A percentile compares a stretch with the other conserved stretches of the same genome.
Conservation (phyloP, 176 grass and related monocot species). For the Secale cereale region DNA sequence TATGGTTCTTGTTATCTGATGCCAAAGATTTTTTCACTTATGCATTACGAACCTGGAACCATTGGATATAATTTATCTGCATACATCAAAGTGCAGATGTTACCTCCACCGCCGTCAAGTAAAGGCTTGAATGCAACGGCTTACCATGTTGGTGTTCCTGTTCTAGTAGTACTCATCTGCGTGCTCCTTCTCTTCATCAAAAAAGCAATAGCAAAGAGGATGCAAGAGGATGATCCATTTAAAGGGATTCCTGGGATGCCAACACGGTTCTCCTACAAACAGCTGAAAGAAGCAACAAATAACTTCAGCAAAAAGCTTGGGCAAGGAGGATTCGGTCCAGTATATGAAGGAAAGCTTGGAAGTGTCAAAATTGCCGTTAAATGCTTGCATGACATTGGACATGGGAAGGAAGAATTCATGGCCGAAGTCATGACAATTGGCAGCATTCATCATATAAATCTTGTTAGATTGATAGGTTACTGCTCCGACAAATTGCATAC, state of each 20-base stretch:
- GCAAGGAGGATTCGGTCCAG: conserved; percentile 78
- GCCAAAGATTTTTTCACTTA: conserved; percentile 61
- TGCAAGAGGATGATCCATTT: conserved; percentile 61
- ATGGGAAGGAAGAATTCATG: conserved; percentile 82
- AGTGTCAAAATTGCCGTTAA: conserved; percentile 57
- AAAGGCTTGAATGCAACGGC: conserved; percentile 14
- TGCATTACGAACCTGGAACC: conserved; percentile 35
- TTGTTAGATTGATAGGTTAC: conserved; percentile 66
- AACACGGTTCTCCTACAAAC: conserved; percentile 57
- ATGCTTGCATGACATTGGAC: conserved; percentile 56
- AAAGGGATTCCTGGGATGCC: conserved; percentile 61
- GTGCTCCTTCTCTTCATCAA: conserved; percentile 34
- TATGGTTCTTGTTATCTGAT: conserved; percentile 59
- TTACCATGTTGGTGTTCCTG: conserved; percentile 24
- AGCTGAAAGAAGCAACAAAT: conserved; percentile 65
- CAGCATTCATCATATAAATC: conserved; percentile 81
- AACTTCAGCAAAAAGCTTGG: conserved; percentile 85
- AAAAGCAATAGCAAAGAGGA: conserved; percentile 18
- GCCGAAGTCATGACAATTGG: conserved; percentile 74
- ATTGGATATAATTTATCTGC: conserved; percentile 62
- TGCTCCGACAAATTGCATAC: conserved; percentile 71
- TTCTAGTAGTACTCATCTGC: conserved; percentile 34
- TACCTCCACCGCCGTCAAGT: conserved; percentile 27
- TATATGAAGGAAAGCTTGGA: conserved; percentile 57
- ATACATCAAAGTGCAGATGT: conserved; percentile 77